Base-by-base conservation (phyloP, 31 red algal species). In the Endocladia muricata region DNA sequence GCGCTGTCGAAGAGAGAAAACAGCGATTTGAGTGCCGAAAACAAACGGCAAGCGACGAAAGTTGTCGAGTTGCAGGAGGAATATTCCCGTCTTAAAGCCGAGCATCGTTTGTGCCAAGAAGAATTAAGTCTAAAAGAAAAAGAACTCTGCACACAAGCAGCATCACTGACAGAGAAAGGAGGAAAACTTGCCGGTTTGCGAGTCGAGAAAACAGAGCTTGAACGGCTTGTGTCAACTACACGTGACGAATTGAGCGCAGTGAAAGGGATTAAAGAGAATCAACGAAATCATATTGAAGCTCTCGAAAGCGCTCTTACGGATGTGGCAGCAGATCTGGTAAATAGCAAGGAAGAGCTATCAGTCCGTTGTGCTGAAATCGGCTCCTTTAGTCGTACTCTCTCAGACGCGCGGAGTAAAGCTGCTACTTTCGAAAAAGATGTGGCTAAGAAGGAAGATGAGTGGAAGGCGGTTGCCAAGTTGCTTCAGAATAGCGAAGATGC, bases 1-100 rank as follows among this genome's bases (percentile, higher is more conserved):
- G 68, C 25, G 19, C 5, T 22, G 40, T 42, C 68, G 9, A 21
- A 47, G 36, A 4, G 68, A 22, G 21, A 49, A 2, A 22, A 49
- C 41, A 72, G 37, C 4, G 31, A 21, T 4, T 26, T 4, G 4
- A n/a, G 29, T 23, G 34, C 17, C 7, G 68, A 72, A 19, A 30
- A 6, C 0, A 72, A 49, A 44, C 17, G 36, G 19, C 8, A 44
- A 21, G 38, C 43, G 23, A 49, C 68, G n/a, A 72, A 72, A 21
- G 23, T 72, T 6, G 23, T n/a, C 29, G 38, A 72, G 31, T 9
- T 49, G n/a, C 40, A 72, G n/a, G 68, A 72, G 6, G 68, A 72
- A 49, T 19, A 30, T 28, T 48, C 68, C n/a, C 34, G 21, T 23
- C 31, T 71, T 6, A 72, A 33, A 21, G 17, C 36, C 2, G 4